Base-by-base conservation (phyloP, 305 asterid species). In the Fraxinus paxiana region DNA sequence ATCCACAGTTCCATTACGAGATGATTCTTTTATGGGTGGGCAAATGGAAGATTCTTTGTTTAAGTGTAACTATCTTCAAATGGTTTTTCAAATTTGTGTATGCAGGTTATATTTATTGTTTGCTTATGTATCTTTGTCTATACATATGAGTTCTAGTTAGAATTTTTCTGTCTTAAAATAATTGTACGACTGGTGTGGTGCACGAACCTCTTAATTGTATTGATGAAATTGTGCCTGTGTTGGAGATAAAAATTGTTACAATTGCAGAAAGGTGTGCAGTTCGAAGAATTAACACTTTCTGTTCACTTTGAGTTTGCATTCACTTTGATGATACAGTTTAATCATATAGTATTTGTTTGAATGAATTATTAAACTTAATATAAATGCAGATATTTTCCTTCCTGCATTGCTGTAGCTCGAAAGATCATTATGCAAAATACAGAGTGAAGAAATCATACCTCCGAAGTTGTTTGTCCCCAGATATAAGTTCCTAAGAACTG, bases 401-500 rank as follows among this genome's bases (percentile, higher is more conserved):
- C 20, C 59, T 15, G 59, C 18, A 48, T 48, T 48, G 18, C 59
- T 4, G 5, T 48, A 48, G 18, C 20, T 48, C 1, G 20, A 13
- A 48, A 48, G 20, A 15, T 48, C 59, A 4, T 48, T 48, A 48
- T 48, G 59, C 59, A 48, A 48, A 15, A 48, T 3, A 3, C 59
- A 48, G 18, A 48, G 20, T 48, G 18, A 48, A 54, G 26, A 54
- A 17, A 54, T 54, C 65, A 74, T 81, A 79, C 88, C 87, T 20
- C 6, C 83, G 73, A 85, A 85, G 71, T 30, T 38, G 43, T 85
- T 87, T 31, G 51, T 35, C 15, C 87, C 87, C 6, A 87, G 41
- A 76, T 15, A 70, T 73, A 88, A 75, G 0, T 3, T 17, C 65
- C 75, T 65, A 18, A 86, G 87, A 69, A 61, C 78, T n/a, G 9